Conservation (phyloP, 805 yeast genomes). For the Candida piceae region DNA sequence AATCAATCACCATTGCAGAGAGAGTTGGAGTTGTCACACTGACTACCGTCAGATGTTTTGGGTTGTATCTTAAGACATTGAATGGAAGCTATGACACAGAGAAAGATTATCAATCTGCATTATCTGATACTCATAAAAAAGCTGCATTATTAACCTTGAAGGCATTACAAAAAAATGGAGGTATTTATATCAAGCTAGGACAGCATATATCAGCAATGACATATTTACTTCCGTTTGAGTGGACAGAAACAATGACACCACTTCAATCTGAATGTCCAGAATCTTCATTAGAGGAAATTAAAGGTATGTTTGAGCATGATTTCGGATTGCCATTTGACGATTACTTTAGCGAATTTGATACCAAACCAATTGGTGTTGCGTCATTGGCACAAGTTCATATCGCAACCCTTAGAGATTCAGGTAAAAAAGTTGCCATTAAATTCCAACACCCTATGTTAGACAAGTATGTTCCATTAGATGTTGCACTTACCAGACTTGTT, state of each 20-base stretch:
- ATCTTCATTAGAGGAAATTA: slow-evolving; percentile 66
- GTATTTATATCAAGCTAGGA: slow-evolving; percentile 89
- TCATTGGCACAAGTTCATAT: slow-evolving; percentile 93
- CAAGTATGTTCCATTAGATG: slow-evolving; percentile 88
- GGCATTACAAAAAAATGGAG: slow-evolving; percentile 85
- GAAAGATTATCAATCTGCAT: slow-evolving; percentile 46
- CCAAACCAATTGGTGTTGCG: slow-evolving; percentile 87
- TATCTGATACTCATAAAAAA: slow-evolving; percentile 60
- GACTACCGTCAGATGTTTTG: slow-evolving; percentile 72
- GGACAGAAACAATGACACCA: slow-evolving; percentile 95
- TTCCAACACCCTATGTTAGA: slow-evolving; percentile 87
- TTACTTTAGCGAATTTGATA: slow-evolving; percentile 60
- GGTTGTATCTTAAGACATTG: slow-evolving; percentile 57
- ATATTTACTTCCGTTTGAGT: slow-evolving; percentile 82
- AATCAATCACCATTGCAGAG: slow-evolving; percentile 33
- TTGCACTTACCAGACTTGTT: slow-evolving; percentile 69
- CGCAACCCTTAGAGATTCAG: slow-evolving; percentile 55
- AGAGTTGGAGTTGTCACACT: slow-evolving; percentile 59
- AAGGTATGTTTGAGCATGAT: slow-evolving; percentile 62
- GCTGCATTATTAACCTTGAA: slow-evolving; percentile 76
- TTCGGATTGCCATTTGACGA: slow-evolving; percentile 57
- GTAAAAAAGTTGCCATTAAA: slow-evolving; percentile 80
- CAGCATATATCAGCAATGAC: slow-evolving; percentile 93
- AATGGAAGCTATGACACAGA: slow-evolving; percentile 33
- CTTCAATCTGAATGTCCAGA: slow-evolving; percentile 87